These are phyloP conservation scores for Trichomonas vaginalis DNA, from an alignment of 208 protist species.

Conservation along the genomic window DNA sequence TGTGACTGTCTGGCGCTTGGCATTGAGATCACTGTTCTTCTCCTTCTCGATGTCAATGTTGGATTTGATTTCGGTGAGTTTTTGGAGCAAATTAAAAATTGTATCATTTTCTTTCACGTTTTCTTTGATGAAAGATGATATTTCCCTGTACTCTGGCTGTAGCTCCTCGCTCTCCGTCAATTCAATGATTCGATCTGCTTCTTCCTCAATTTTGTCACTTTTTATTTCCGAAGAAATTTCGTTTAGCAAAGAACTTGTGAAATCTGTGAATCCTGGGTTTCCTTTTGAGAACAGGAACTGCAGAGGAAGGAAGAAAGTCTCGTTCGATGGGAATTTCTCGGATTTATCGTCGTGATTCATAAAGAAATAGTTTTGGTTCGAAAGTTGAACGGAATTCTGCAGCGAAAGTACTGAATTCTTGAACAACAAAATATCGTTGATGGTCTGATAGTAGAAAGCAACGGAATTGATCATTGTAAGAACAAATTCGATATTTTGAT, in stretches of 20 bases:
- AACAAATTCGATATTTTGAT: not conserved
- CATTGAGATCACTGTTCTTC: not conserved
- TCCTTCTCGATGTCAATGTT: not conserved
- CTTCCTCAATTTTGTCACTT: not conserved
- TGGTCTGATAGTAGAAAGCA: not conserved
- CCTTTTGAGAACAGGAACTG: not conserved
- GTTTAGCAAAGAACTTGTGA: not conserved
- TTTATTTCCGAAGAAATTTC: not conserved
- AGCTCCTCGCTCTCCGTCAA: not conserved
- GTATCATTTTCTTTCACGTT: not conserved
- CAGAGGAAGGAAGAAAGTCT: not conserved
- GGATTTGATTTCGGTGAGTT: not conserved
- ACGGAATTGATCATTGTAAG: not conserved
- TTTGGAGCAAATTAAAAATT: not conserved
- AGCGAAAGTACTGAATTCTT: not conserved
- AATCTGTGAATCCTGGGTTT: not conserved
- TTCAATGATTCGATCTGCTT: not conserved
- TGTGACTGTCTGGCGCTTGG: not conserved
- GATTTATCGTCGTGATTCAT: not conserved
- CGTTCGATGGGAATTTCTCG: too few species aligned
- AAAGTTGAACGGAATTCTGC: not conserved
- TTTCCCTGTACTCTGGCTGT: not conserved
- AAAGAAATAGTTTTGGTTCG: not conserved
- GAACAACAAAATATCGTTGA: not conserved
- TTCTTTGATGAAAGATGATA: not conserved